These are phyloP conservation scores for Sphaerulina musiva DNA, from an alignment of 2,329 filamentous ascomycete genomes.

Conservation along the genomic window DNA sequence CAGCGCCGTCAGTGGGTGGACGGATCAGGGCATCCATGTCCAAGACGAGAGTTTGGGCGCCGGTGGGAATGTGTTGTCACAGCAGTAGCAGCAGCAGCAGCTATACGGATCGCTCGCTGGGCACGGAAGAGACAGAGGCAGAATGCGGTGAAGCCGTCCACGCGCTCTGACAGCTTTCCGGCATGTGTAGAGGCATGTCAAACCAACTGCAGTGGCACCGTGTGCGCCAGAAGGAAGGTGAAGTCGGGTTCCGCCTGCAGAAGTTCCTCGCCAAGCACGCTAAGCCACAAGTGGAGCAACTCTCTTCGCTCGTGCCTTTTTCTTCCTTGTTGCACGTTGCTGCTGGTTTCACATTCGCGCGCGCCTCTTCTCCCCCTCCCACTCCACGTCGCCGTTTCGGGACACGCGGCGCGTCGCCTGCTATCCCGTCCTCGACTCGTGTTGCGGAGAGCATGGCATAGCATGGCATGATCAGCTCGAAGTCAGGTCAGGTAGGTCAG, in stretches of 20 bases:
- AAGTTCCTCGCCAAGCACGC: background rate
- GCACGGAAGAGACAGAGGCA: background rate
- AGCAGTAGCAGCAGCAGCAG: slow-evolving; percentile 4
- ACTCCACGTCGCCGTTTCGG: background rate
- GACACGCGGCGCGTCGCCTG: no score
- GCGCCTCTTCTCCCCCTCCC: no score
- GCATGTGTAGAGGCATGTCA: background rate
- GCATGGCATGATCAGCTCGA: no score
- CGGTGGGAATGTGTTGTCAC: slow-evolving; percentile 17
- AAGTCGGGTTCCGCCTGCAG: background rate
- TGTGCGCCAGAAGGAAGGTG: background rate
- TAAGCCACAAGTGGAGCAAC: background rate
- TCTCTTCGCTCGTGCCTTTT: background rate
- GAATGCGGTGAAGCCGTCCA: slow-evolving; percentile 4
- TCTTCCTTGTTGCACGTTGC: background rate
- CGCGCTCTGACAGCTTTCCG: background rate
- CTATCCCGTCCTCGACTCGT: background rate
- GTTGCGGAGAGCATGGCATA: no score
- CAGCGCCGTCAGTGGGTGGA: background rate
- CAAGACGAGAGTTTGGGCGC: slow-evolving; percentile 10
- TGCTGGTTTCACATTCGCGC: background rate
- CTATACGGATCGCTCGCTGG: background rate
- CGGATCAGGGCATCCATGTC: slow-evolving; percentile 22
- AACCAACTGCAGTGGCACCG: background rate
- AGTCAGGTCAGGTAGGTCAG: no score